Evolutionary conservation across 2,329 filamentous ascomycete species (phyloP).

Genomic region (Claviceps sp.): DNA sequence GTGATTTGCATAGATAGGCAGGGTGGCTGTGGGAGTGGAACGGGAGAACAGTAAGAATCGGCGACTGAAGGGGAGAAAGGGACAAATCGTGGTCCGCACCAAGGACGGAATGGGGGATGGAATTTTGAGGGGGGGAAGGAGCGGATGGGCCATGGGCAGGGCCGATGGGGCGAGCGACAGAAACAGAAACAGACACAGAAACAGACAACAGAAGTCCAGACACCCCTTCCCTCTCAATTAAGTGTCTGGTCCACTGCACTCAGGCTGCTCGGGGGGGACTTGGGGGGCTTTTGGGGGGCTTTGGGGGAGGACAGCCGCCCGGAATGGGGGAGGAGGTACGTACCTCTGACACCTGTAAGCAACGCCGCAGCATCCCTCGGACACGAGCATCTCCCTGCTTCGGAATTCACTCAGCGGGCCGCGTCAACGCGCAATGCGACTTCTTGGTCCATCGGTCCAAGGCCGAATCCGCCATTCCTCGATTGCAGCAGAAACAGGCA

Average conservation of each 20-base stretch:
- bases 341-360: background rate
- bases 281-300: too few relatives aligned
- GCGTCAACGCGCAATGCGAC: background rate
- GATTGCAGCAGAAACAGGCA: background rate
- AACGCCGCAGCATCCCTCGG: background rate
- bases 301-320: too few relatives aligned
- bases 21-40: constrained; percentile 4
- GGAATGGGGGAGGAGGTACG: too few relatives aligned
- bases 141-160: background rate
- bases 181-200: background rate
- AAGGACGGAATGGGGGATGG: constrained; percentile 15
- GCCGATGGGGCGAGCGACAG: too few relatives aligned
- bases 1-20: constrained; percentile 6
- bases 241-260: too few relatives aligned
- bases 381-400: background rate
- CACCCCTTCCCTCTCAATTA: too few relatives aligned
- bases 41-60: constrained; percentile 2
- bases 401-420: background rate
- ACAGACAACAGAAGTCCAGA: background rate
- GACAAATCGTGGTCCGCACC: constrained; percentile 16
- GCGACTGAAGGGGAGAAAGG: constrained; percentile 10
- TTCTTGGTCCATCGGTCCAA: background rate
- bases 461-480: background rate
- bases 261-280: too few relatives aligned
- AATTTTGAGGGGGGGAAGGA: constrained; percentile 18